Percentiles rank a stretch among this genome's conserved stretches.
Conservation (phyloP, 2,329 filamentous ascomycete species). For the Berkeleyomyces basicola region DNA sequence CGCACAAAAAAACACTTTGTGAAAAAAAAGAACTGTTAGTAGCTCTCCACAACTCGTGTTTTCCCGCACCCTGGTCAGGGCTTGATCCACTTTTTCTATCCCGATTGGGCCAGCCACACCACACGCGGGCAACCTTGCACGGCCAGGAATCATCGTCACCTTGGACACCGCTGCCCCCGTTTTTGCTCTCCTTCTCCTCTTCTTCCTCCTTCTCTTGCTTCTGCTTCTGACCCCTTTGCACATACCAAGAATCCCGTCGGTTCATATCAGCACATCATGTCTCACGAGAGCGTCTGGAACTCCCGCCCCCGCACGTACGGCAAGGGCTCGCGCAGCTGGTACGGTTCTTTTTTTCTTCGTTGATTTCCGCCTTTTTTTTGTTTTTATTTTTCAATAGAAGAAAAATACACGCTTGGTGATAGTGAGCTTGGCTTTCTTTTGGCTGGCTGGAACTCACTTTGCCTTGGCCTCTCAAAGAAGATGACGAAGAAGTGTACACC, state of each 20-base stretch:
- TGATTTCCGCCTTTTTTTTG: background rate
- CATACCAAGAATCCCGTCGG: conserved; percentile 11
- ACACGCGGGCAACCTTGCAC: conserved; percentile 1
- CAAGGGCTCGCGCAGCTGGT: conserved; percentile 91
- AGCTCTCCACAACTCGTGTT: conserved; percentile 2
- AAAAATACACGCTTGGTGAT: too few species aligned
- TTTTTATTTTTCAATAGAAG: background rate
- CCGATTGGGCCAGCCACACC: conserved; percentile 11
- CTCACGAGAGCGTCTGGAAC: conserved; percentile 96
- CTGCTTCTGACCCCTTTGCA: conserved; percentile 13
- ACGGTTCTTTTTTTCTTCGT: conserved; percentile 26
- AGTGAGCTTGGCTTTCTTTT: too few species aligned
- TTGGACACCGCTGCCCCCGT: conserved; percentile 3
- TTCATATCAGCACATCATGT: conserved; percentile 34
- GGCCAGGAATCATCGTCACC: conserved; percentile 6
- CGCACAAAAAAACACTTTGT: conserved; percentile 8
- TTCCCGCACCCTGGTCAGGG: conserved; percentile 8
- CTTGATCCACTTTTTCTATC: conserved; percentile 12
- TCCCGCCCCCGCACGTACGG: conserved; percentile 93
- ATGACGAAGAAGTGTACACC: too few species aligned
- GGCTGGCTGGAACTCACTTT: too few species aligned
- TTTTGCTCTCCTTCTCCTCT: conserved; percentile 14
- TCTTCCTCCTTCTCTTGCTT: conserved; percentile 7
- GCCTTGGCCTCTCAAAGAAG: too few species aligned
- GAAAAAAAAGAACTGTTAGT: conserved; percentile 2